A percentile compares a stretch with the other conserved stretches of the same genome.
Conservation (phyloP, 208 protist species). For the Trypanosoma platydactyli region DNA sequence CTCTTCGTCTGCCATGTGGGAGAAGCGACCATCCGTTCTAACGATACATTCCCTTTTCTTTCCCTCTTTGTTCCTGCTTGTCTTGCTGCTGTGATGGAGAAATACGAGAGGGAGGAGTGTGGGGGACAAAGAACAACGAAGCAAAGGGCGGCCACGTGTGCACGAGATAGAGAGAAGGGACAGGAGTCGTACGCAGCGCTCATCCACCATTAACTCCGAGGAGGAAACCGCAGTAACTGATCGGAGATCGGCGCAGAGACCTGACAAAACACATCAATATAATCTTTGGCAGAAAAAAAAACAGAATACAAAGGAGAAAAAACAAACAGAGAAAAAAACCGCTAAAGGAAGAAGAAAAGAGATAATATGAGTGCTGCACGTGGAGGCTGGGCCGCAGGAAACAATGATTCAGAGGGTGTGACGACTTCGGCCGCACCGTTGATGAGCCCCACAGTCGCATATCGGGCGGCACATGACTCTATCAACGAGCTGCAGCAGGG, state of each 20-base stretch:
- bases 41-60: neutral
- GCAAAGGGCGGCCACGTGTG: neutral
- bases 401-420: slow-evolving; percentile 32
- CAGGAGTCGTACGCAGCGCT: too few relatives aligned
- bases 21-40: too few relatives aligned
- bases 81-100: too few relatives aligned
- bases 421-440: slow-evolving; percentile 26
- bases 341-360: slow-evolving; percentile 2
- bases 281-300: neutral
- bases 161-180: neutral
- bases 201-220: too few relatives aligned
- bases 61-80: neutral
- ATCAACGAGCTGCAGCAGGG: slow-evolving; percentile 35
- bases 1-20: neutral
- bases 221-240: neutral
- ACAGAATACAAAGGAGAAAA: slow-evolving; percentile 5
- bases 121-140: too few relatives aligned
- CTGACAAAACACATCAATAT: neutral
- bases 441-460: slow-evolving; percentile 42
- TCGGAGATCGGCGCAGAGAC: neutral
- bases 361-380: slow-evolving; percentile 8
- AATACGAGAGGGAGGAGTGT: too few relatives aligned
- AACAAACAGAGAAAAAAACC: slow-evolving; percentile 10
- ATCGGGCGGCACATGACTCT: slow-evolving; percentile 44
- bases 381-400: slow-evolving; percentile 12